Evolutionary conservation across 2,329 filamentous ascomycete genomes (phyloP).

Genomic region (Akanthomyces lecanii): DNA sequence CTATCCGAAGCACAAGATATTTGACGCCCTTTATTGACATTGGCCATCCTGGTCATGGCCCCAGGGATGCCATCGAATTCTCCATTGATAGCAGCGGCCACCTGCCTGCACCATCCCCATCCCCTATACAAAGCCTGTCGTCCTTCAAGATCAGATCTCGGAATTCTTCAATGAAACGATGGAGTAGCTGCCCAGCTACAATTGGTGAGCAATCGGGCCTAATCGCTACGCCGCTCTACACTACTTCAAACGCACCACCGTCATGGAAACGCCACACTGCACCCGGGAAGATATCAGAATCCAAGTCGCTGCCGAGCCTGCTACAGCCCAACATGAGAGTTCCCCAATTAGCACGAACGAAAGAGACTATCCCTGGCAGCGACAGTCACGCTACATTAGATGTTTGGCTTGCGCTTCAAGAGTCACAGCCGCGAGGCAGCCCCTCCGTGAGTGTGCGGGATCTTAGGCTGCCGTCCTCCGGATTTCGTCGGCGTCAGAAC

Average conservation of each 20-base stretch:
- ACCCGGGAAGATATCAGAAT: background rate
- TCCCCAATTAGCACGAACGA: constrained; percentile 5
- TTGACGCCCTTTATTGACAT: constrained; percentile 27
- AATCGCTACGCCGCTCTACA: background rate
- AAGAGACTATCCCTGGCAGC: constrained; percentile 4
- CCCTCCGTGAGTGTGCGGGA: constrained; percentile 16
- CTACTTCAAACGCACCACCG: background rate
- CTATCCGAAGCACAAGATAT: constrained; percentile 24
- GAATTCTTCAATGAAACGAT: constrained; percentile 13
- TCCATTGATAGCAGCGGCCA: constrained; percentile 23
- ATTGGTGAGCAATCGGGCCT: background rate
- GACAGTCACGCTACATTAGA: constrained; percentile 34
- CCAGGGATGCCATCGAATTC: constrained; percentile 49
- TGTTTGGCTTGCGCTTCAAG: constrained; percentile 36
- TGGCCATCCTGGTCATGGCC: constrained; percentile 35
- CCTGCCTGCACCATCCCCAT: background rate
- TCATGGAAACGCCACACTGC: constrained; percentile 18
- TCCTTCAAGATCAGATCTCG: constrained; percentile 6
- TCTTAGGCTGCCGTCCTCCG: background rate
- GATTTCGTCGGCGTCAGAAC: background rate
- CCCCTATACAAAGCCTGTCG: constrained; percentile 20
- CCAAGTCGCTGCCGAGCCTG: constrained; percentile 7
- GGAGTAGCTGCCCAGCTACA: constrained; percentile 12
- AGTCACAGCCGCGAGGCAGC: constrained; percentile 27
- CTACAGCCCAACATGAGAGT: constrained; percentile 1